A percentile compares a stretch with the other conserved stretches of the same genome.
These are phyloP conservation scores for Osmozyma mogii DNA, from an alignment of 805 yeast genomes.

Conservation along the genomic window DNA sequence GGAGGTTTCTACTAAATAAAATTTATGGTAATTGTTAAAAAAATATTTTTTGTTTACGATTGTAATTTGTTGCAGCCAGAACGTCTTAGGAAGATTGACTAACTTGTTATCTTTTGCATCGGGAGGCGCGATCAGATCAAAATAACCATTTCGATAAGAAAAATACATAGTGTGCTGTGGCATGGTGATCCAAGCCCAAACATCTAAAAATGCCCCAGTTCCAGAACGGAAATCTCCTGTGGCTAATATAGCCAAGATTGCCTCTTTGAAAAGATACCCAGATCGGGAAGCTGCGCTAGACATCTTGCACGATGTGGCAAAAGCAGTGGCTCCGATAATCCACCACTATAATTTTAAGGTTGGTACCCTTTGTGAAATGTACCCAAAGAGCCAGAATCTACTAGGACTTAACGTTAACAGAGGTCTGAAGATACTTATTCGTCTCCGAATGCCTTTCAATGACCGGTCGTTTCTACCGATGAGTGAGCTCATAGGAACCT, in stretches of 20 bases:
- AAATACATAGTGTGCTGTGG: no score
- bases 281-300: conserved; percentile 36
- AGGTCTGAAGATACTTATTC: conserved; percentile 64
- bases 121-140: no score
- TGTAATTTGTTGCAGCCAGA: no score
- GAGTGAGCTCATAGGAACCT: conserved; percentile 65
- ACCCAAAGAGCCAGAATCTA: conserved; percentile 56
- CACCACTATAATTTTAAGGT: conserved; percentile 58
- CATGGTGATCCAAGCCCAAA: no score
- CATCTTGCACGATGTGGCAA: conserved; percentile 61
- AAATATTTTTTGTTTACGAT: no score
- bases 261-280: conserved; percentile 26
- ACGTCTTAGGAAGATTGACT: no score
- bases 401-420: conserved; percentile 77
- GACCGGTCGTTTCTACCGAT: conserved; percentile 51
- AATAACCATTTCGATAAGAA: no score
- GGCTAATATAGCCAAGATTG: conserved; percentile 27
- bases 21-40: no score
- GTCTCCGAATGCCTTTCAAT: conserved; percentile 58
- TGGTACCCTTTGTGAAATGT: conserved; percentile 68
- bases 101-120: no score
- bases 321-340: conserved; percentile 72
- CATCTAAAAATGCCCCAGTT: no score
- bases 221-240: no score
- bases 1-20: neutral